Evolutionary conservation across 495 filamentous ascomycete genomes (phyloP).

Genomic region (Aspergillus hancockii): DNA sequence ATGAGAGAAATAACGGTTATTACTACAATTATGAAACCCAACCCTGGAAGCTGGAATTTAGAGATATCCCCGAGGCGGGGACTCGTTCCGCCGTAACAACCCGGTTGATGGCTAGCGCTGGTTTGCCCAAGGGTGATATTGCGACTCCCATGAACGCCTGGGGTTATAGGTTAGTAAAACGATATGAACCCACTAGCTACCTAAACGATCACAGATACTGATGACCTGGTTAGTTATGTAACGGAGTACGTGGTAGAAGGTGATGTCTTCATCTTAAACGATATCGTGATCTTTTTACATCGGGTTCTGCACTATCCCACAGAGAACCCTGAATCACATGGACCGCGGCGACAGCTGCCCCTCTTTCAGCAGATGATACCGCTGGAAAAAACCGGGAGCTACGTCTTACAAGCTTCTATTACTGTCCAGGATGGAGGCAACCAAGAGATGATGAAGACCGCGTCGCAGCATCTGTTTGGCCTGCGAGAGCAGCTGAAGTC

Average conservation of each 20-base stretch:
- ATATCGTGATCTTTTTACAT: constrained; percentile 49
- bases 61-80: constrained; percentile 54
- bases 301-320: constrained; percentile 44
- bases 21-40: constrained; percentile 43
- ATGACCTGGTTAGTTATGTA: constrained; percentile 39
- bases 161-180: constrained; percentile 49
- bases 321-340: constrained; percentile 25
- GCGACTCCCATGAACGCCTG: constrained; percentile 49
- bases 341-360: constrained; percentile 36
- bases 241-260: constrained; percentile 52
- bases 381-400: constrained; percentile 49
- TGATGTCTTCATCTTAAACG: constrained; percentile 49
- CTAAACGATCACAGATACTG: constrained; percentile 20
- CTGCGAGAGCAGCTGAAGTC: constrained; percentile 65
- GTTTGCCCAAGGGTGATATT: constrained; percentile 46
- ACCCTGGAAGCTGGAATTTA: constrained; percentile 52
- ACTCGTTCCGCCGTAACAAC: constrained; percentile 49
- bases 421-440: constrained; percentile 52
- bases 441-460: constrained; percentile 56
- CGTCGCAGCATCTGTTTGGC: constrained; percentile 57
- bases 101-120: constrained; percentile 47
- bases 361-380: constrained; percentile 36
- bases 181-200: constrained; percentile 7
- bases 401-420: constrained; percentile 51
- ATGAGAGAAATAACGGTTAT: constrained; percentile 18